These are phyloP conservation scores for Metarhizium sp. DNA, from an alignment of 2,329 filamentous ascomycete genomes.

Conservation along the genomic window DNA sequence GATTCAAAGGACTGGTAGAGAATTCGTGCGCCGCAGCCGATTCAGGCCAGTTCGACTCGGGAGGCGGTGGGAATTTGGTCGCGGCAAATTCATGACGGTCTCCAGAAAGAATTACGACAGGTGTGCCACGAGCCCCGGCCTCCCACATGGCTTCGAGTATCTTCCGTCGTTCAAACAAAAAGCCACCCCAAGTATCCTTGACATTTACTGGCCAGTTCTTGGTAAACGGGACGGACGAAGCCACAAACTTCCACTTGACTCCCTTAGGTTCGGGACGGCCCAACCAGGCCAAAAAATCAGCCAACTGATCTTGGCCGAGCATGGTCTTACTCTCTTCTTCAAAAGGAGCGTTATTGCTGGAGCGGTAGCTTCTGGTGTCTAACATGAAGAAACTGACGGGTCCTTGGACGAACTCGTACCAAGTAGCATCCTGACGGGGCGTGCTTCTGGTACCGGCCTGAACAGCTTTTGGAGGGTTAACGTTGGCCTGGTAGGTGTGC, in stretches of 20 bases:
- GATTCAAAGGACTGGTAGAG: slow-evolving; percentile 80
- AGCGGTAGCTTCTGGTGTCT: slow-evolving; percentile 83
- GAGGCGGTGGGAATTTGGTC: slow-evolving; percentile 63
- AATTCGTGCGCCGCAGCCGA: slow-evolving; percentile 75
- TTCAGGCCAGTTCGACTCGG: slow-evolving; percentile 51
- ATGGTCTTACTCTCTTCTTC: slow-evolving; percentile 68
- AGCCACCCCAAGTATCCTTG: slow-evolving; percentile 90
- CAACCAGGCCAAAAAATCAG: slow-evolving; percentile 72
- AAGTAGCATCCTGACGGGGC: slow-evolving; percentile 53
- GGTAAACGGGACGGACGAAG: slow-evolving; percentile 87
- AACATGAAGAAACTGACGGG: slow-evolving; percentile 92
- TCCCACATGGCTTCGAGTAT: slow-evolving; percentile 92
- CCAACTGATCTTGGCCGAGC: slow-evolving; percentile 70
- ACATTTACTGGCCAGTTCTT: slow-evolving; percentile 93
- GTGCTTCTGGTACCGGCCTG: slow-evolving; percentile 31
- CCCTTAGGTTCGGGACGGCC: slow-evolving; percentile 61
- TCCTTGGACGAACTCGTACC: slow-evolving; percentile 83
- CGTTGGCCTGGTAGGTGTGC: slow-evolving; percentile 72
- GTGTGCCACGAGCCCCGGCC: slow-evolving; percentile 61
- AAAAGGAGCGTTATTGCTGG: slow-evolving; percentile 50
- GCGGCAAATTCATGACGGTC: slow-evolving; percentile 97
- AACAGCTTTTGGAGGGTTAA: slow-evolving; percentile 67
- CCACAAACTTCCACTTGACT: slow-evolving; percentile 87
- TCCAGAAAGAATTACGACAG: slow-evolving; percentile 77
- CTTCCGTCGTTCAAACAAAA: slow-evolving; percentile 66